A percentile compares a stretch with the other conserved stretches of the same genome.
Conservation (phyloP, 768 basidiomycete species). For the Galerina sulciceps region DNA sequence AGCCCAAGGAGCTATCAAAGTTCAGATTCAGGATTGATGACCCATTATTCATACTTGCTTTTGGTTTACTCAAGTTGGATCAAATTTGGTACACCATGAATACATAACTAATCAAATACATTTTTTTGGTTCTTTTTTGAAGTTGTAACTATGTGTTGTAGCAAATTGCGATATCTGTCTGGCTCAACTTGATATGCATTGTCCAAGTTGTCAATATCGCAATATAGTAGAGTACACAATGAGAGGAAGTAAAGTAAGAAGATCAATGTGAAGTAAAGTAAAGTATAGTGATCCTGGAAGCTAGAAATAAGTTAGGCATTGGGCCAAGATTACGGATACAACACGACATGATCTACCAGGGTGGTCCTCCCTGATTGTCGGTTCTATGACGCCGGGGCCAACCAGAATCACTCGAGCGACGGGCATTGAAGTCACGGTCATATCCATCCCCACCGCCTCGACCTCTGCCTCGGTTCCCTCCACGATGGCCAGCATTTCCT, state of each 20-base stretch:
- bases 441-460: conserved; percentile 32
- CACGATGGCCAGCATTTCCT: conserved; percentile 36
- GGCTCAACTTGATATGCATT: too few relatives aligned
- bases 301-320: conserved; percentile 15
- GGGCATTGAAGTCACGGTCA: conserved; percentile 27
- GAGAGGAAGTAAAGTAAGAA: conserved; percentile 9
- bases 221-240: conserved; percentile 1
- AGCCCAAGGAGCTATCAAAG: conserved; percentile 69
- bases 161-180: too few relatives aligned
- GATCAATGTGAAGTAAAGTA: not conserved
- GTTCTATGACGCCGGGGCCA: conserved; percentile 56
- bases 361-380: conserved; percentile 26
- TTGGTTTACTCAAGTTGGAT: too few relatives aligned
- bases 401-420: conserved; percentile 55
- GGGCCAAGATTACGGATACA: not conserved
- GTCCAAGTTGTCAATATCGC: not conserved
- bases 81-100: too few relatives aligned
- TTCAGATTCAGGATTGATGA: conserved; percentile 63
- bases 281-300: not conserved
- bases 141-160: too few relatives aligned
- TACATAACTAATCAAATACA: too few relatives aligned
- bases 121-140: too few relatives aligned
- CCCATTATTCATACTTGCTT: too few relatives aligned
- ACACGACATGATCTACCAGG: conserved; percentile 20
- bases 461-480: conserved; percentile 32